phyloP scores from a whole-genome alignment of 805 yeast species.

The Myxozyma udenii region DNA sequence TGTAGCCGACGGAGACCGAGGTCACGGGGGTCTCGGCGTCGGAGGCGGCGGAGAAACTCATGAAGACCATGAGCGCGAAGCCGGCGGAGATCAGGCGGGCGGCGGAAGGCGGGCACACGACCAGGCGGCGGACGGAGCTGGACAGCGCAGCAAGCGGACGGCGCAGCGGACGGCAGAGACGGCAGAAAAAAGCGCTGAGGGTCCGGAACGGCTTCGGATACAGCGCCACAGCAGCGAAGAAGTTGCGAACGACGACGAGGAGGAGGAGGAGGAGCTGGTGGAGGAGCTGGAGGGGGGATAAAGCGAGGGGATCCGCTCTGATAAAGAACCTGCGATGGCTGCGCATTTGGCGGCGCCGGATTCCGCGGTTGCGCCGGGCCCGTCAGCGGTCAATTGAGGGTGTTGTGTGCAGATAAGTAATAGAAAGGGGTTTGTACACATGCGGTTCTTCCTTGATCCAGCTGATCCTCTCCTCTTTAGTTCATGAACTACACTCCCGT shows the following conservation, averaged over 20 bases:
- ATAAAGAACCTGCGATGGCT: too few relatives aligned
- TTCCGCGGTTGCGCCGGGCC: too few relatives aligned
- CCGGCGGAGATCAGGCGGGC: background rate
- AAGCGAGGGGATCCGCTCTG: background rate
- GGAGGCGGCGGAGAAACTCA: background rate
- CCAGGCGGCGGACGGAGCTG: background rate
- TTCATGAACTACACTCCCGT: too few relatives aligned
- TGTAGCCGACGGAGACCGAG: constrained; percentile 20
- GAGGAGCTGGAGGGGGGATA: background rate
- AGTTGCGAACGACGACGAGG: background rate
- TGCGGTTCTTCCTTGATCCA: too few relatives aligned
- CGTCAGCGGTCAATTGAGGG: too few relatives aligned
- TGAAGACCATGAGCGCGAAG: background rate
- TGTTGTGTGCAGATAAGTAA: too few relatives aligned
- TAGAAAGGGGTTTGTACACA: too few relatives aligned
- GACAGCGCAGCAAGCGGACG: background rate
- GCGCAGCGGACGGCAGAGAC: background rate
- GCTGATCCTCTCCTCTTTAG: too few relatives aligned
- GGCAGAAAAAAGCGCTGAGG: too few relatives aligned
- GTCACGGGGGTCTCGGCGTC: constrained; percentile 1
- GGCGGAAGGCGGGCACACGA: background rate
- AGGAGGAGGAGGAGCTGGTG: background rate
- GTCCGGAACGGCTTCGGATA: too few relatives aligned
- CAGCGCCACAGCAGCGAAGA: too few relatives aligned
- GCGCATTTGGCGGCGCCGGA: background rate